Percentiles rank a stretch among this genome's conserved stretches.
phyloP scores from a whole-genome alignment of 495 filamentous ascomycete species.

The Penicillium verhagenii region DNA sequence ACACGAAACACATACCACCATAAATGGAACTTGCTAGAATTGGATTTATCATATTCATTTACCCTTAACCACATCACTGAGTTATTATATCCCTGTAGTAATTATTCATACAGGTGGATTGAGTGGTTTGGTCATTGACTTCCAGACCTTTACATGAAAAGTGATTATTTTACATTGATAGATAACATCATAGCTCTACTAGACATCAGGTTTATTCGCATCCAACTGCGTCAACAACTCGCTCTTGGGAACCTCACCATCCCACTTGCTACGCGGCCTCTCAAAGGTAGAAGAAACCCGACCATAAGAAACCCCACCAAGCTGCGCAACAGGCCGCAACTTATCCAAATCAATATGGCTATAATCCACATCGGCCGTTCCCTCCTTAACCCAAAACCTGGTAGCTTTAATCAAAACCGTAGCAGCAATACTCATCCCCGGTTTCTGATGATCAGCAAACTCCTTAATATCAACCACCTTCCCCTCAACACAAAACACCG shows the following conservation, averaged over 20 bases:
- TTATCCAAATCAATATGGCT: conserved; percentile 69
- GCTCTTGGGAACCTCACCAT: conserved; percentile 46
- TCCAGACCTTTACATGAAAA: no score
- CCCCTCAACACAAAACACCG: conserved; percentile 75
- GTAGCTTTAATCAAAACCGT: conserved; percentile 76
- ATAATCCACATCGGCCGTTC: conserved; percentile 68
- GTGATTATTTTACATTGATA: no score
- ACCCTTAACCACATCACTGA: neutral
- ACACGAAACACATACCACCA: neutral
- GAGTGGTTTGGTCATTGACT: no score
- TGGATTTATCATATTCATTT: no score
- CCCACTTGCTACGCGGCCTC: conserved; percentile 64
- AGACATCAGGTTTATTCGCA: conserved; percentile 20
- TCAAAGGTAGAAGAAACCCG: conserved; percentile 63
- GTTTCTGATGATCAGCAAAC: conserved; percentile 60
- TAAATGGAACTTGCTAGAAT: neutral
- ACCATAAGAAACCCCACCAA: conserved; percentile 81
- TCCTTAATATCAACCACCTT: conserved; percentile 69
- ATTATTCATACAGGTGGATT: neutral
- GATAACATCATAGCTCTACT: neutral
- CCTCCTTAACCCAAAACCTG: conserved; percentile 80
- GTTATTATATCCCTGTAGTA: neutral
- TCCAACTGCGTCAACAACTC: conserved; percentile 41
- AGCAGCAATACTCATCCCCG: conserved; percentile 67
- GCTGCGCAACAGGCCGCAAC: conserved; percentile 65